Evolutionary conservation across 2,329 filamentous ascomycete genomes (phyloP).

Genomic region (Pseudovirgaria hyperparasitica): DNA sequence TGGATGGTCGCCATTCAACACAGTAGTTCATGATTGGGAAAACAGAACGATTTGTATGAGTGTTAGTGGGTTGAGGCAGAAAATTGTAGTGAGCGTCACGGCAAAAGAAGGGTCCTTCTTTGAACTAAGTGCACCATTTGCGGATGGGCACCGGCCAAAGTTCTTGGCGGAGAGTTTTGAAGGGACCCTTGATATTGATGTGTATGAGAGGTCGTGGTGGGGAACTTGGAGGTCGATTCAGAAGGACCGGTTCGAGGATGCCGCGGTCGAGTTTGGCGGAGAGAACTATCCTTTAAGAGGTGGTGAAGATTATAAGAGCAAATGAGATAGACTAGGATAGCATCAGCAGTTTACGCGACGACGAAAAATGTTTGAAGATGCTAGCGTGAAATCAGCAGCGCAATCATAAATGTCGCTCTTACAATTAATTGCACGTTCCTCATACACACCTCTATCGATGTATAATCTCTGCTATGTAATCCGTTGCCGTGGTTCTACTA

Average conservation of each 20-base stretch:
- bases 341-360: no score
- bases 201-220: constrained; percentile 26
- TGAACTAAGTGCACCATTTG: constrained; percentile 32
- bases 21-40: constrained; percentile 27
- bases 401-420: no score
- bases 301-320: constrained; percentile 21
- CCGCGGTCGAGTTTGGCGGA: constrained; percentile 37
- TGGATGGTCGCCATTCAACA: constrained; percentile 29
- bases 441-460: no score
- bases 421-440: no score
- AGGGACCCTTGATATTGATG: constrained; percentile 29
- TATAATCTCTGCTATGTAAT: no score
- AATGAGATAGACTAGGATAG: constrained; percentile 4
- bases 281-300: constrained; percentile 33
- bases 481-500: no score
- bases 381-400: no score
- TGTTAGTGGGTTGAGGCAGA: constrained; percentile 26
- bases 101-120: constrained; percentile 32
- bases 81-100: constrained; percentile 26
- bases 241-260: constrained; percentile 28
- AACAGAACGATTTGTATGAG: constrained; percentile 24
- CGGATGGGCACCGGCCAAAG: constrained; percentile 32
- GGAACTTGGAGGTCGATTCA: constrained; percentile 27
- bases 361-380: no score
- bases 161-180: constrained; percentile 35